A percentile compares a stretch with the other conserved stretches of the same genome.
Conservation (phyloP, 306 rosid species). For the Gastrolobium bilobum region DNA sequence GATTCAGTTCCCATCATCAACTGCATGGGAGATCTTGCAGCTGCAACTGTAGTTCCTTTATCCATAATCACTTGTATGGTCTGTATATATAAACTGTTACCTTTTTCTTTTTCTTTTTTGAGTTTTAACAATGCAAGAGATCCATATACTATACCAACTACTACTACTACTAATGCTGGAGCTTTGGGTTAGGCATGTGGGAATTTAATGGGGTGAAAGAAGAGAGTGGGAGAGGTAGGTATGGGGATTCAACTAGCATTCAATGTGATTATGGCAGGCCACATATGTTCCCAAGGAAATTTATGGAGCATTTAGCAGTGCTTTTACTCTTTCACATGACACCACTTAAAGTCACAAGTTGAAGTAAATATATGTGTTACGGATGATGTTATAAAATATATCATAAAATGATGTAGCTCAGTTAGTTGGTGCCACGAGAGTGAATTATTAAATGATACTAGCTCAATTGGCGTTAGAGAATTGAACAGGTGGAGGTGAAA, state of each 20-base stretch:
- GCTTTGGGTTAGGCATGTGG: background rate
- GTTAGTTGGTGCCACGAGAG: too few species aligned
- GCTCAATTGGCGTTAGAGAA: too few species aligned
- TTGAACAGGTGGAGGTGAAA: too few species aligned
- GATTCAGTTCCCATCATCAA: slow-evolving; percentile 19
- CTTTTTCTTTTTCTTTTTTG: background rate
- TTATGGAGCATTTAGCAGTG: background rate
- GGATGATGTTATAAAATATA: too few species aligned
- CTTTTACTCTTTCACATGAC: slow-evolving; percentile 14
- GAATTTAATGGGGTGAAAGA: slow-evolving; percentile 1
- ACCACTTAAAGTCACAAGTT: background rate
- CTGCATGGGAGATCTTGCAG: slow-evolving; percentile 53
- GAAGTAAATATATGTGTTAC: background rate
- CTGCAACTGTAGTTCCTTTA: slow-evolving; percentile 29
- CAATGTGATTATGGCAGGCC: slow-evolving; percentile 47
- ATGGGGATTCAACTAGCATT: slow-evolving; percentile 36
- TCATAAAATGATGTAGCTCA: too few species aligned
- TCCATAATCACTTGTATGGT: slow-evolving; percentile 21
- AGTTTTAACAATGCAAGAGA: background rate
- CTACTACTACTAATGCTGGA: too few species aligned
- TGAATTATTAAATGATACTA: too few species aligned
- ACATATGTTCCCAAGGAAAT: slow-evolving; percentile 42
- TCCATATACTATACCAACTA: slow-evolving; percentile 1
- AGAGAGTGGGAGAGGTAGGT: slow-evolving; percentile 34
- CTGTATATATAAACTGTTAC: background rate